Percentiles rank a stretch among this genome's conserved stretches.
These are phyloP conservation scores for Stephania japonica DNA, from an alignment of 164 flowering plant genomes.

Conservation along the genomic window DNA sequence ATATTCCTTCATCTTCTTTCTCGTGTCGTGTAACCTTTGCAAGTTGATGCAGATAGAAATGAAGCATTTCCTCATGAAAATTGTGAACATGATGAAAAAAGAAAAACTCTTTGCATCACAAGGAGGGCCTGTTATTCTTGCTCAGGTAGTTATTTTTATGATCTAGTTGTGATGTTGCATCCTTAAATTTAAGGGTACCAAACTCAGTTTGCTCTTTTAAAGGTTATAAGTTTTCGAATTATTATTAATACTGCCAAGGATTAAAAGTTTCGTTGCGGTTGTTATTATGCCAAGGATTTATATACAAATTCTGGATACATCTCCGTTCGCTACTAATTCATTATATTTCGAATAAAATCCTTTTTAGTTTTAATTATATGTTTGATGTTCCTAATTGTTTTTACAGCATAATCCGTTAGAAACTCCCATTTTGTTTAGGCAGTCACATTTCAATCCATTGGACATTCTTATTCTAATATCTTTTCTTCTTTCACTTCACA, in stretches of 20 bases:
- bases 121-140: slow-evolving; percentile 66
- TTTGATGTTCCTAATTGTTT: neutral
- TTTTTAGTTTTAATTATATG: neutral
- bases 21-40: neutral
- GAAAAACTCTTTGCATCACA: slow-evolving; percentile 54
- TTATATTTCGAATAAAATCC: neutral
- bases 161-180: slow-evolving; percentile 1
- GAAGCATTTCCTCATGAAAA: slow-evolving; percentile 42
- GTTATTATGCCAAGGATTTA: too few relatives aligned
- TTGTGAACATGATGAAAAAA: slow-evolving; percentile 46
- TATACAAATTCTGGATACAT: neutral
- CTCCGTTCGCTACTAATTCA: neutral
- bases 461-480: neutral
- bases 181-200: neutral
- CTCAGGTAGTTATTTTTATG: slow-evolving; percentile 36
- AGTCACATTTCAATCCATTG: neutral
- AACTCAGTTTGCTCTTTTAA: neutral
- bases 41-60: slow-evolving; percentile 38
- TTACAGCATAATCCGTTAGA: neutral
- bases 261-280: neutral
- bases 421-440: neutral
- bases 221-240: neutral
- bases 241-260: neutral
- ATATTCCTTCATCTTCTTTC: neutral
- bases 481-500: neutral